These are phyloP conservation scores for Haplosporangium sp. DNA, from an alignment of 371 early-diverging fungal genomes.

Conservation along the genomic window DNA sequence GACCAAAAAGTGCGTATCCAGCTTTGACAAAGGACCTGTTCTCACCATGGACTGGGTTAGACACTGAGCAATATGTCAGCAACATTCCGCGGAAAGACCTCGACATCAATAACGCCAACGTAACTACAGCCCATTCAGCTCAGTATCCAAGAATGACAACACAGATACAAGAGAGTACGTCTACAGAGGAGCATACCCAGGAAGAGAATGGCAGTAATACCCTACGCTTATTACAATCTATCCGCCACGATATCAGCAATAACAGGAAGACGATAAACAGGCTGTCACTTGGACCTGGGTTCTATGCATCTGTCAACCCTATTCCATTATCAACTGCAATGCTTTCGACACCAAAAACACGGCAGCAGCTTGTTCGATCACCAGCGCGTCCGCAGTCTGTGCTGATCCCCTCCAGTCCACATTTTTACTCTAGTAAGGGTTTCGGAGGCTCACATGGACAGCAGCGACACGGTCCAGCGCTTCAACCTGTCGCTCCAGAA, in stretches of 20 bases:
- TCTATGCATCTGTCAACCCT: slow-evolving; percentile 38
- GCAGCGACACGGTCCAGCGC: background rate
- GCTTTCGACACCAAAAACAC: slow-evolving; percentile 28
- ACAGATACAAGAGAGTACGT: too few relatives aligned
- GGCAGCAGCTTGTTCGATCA: slow-evolving; percentile 21
- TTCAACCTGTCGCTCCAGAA: slow-evolving; percentile 12
- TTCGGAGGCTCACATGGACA: background rate
- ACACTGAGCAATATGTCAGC: slow-evolving; percentile 9
- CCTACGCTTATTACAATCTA: background rate
- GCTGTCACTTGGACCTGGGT: slow-evolving; percentile 34
- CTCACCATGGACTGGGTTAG: background rate
- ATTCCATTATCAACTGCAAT: slow-evolving; percentile 24
- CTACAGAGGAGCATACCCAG: too few relatives aligned
- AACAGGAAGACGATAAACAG: slow-evolving; percentile 20
- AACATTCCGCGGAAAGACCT: background rate
- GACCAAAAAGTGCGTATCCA: slow-evolving; percentile 13
- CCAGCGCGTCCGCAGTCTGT: slow-evolving; percentile 44
- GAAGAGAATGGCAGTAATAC: too few relatives aligned
- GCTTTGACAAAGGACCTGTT: slow-evolving; percentile 37
- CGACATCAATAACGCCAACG: background rate
- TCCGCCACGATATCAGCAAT: slow-evolving; percentile 21
- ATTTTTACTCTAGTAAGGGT: background rate
- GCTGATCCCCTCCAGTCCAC: slow-evolving; percentile 27
- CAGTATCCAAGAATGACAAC: background rate
- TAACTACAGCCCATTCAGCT: background rate